These are phyloP conservation scores for Phytophthora citrophthora DNA, from an alignment of 352 stramenopile species.

Conservation along the genomic window DNA sequence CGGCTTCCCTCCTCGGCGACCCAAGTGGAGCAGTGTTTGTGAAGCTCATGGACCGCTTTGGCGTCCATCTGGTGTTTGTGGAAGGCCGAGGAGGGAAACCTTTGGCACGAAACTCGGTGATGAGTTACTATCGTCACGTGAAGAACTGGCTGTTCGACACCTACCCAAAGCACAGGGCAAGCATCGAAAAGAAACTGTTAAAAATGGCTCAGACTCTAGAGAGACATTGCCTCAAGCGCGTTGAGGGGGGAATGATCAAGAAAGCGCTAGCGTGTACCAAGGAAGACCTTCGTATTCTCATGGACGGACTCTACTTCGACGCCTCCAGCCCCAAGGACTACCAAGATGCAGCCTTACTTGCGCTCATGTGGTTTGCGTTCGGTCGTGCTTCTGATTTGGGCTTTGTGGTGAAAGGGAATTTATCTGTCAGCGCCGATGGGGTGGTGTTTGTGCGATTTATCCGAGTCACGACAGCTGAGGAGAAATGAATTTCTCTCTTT, in stretches of 20 bases:
- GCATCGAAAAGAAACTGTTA: constrained; percentile 10
- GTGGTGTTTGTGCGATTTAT: constrained; percentile 15
- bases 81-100: neutral
- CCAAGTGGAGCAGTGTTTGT: too few species aligned
- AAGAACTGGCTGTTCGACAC: constrained; percentile 25
- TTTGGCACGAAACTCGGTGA: constrained; percentile 9
- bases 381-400: neutral
- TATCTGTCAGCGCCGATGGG: neutral
- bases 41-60: too few species aligned
- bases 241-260: constrained; percentile 4
- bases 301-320: constrained; percentile 18
- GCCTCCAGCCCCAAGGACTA: constrained; percentile 9
- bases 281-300: constrained; percentile 14
- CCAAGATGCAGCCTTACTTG: constrained; percentile 27
- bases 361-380: constrained; percentile 15
- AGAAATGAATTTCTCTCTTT: neutral
- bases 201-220: neutral
- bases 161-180: constrained; percentile 5
- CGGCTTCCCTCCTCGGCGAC: too few species aligned
- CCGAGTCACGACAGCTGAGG: neutral
- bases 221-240: constrained; percentile 19
- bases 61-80: too few species aligned
- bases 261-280: constrained; percentile 23
- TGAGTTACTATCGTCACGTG: constrained; percentile 26
- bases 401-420: neutral